These are phyloP conservation scores for Drosera capensis DNA, from an alignment of 148 eudicot species.

Conservation along the genomic window DNA sequence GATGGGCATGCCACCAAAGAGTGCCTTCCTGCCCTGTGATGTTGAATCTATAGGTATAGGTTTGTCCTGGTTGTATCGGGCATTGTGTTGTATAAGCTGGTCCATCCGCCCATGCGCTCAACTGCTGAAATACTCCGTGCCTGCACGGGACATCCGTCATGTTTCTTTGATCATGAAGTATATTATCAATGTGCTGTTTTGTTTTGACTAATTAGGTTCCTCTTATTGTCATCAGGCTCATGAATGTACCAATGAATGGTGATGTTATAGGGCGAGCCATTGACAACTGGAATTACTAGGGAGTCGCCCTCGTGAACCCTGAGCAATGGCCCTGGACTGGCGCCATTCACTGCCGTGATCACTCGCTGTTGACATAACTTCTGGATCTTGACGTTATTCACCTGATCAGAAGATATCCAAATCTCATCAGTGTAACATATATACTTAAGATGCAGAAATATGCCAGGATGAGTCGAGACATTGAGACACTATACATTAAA, in stretches of 20 bases:
- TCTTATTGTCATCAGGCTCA: too few species aligned
- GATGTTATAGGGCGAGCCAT: background rate
- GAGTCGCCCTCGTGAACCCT: background rate
- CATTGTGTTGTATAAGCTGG: slow-evolving; percentile 9
- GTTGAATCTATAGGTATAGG: slow-evolving; percentile 8
- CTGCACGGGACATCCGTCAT: background rate
- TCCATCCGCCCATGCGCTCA: slow-evolving; percentile 10
- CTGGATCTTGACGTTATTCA: background rate
- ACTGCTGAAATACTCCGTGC: slow-evolving; percentile 7
- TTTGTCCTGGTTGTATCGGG: slow-evolving; percentile 9
- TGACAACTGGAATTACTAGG: background rate
- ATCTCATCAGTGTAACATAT: too few species aligned
- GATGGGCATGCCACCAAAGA: slow-evolving; percentile 12
- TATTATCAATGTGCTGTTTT: background rate
- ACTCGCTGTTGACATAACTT: background rate
- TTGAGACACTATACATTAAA: too few species aligned
- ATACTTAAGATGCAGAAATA: too few species aligned
- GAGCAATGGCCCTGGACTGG: background rate
- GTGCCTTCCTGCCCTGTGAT: slow-evolving; percentile 8
- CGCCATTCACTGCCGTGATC: background rate
- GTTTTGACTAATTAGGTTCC: background rate
- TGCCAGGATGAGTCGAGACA: too few species aligned
- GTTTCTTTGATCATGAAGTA: background rate
- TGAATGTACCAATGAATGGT: background rate
- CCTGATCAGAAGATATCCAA: too few species aligned